Evolutionary conservation across 1,284 basidiomycete genomes (phyloP), one percentile per base, ranked within the genome.

Genomic region (Leccinum pachyderme): DNA sequence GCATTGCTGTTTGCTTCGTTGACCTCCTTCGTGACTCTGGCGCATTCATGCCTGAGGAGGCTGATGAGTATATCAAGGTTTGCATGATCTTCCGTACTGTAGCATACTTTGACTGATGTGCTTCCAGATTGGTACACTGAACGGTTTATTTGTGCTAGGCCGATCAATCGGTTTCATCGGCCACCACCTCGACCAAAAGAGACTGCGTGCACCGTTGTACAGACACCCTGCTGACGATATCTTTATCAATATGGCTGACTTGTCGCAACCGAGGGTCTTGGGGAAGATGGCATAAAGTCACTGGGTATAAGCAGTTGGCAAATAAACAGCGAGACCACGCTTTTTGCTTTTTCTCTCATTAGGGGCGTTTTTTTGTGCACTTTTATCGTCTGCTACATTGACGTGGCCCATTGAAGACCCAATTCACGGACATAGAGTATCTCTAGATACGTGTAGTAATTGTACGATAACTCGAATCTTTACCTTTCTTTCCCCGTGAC

Each of bases 91-190:
- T 47, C 1, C 24, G 8, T 53, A 15, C 35, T 27, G 7, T 4
- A 29, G 31, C 18, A n/a, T 41, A 12, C 32, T 32, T 51, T 31
- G n/a, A 55, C 27, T 58, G 48, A 69, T 43, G 9, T 12, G 12
- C 25, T 13, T 29, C 18, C 59, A 80, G 81, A 93, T 95, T 63
- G 93, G 92, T 55, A 91, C 91, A 18, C 83, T 99, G 59, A 98
- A 98, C 74, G 95, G 95, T 61, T 81, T 99, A 57, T 99, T 99
- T 77, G 95, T 98, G 46, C 87, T 98, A 55, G 96, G 96, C 55
- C 91, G 96, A 64, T 93, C 90, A 70, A 98, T 98, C 73, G 96
- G 96, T 65, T 98, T 98, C 84, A 94, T 95, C 63, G 93, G 93
- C 41, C 91, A 93, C 77, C 91, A 93, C 72, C 84, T 93, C 54